Evolutionary conservation across 441 rosid genomes (phyloP).

Genomic region (Adansonia rubrostipa): DNA sequence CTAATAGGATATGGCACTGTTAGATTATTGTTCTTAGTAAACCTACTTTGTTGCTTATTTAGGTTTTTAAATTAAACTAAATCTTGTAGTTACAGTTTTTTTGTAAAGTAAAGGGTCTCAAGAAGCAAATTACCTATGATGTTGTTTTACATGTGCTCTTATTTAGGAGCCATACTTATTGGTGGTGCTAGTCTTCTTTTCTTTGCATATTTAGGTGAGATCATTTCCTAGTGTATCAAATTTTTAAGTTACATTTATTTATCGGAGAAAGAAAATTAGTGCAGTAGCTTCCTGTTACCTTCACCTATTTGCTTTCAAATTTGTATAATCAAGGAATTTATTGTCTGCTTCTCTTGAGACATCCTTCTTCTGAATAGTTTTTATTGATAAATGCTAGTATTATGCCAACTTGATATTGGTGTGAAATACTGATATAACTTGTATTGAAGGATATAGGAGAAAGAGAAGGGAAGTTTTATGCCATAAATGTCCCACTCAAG

Average conservation of each 20-base stretch:
- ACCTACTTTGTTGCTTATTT: background rate
- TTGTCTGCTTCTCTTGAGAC: background rate
- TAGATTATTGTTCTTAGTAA: background rate
- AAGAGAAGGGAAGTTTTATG: constrained; percentile 93
- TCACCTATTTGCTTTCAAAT: background rate
- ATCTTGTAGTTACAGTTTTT: background rate
- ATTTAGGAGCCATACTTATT: background rate
- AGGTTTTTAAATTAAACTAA: background rate
- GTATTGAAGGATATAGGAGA: constrained; percentile 90
- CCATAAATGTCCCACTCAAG: constrained; percentile 94
- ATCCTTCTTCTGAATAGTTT: constrained; percentile 10
- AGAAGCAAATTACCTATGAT: background rate
- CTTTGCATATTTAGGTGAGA: background rate
- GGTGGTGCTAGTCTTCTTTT: background rate
- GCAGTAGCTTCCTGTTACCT: background rate
- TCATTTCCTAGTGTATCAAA: background rate
- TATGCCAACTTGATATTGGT: constrained; percentile 26
- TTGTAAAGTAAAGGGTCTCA: background rate
- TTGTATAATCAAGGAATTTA: background rate
- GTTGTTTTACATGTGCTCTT: background rate
- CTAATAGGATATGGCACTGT: background rate
- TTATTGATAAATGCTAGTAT: constrained; percentile 20
- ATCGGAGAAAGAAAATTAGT: constrained; percentile 9
- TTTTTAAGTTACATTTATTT: constrained; percentile 2
- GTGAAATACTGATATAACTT: constrained; percentile 37